Percentiles rank a stretch among this genome's conserved stretches.
Conservation (phyloP, 306 rosid species). For the Trifolium pratense region DNA sequence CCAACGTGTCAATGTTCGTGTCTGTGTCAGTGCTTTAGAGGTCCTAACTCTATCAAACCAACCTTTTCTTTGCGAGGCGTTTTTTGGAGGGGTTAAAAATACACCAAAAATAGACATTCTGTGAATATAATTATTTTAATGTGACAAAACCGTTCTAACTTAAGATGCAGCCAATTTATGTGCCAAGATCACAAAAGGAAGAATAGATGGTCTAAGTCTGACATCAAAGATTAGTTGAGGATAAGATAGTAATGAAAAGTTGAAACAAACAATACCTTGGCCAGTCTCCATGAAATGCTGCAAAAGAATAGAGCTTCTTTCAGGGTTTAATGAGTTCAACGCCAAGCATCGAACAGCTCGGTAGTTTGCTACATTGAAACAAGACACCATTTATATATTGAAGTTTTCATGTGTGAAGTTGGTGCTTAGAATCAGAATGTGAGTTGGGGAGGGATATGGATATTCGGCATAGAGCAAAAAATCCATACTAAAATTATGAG, state of each 20-base stretch:
- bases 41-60: conserved; percentile 26
- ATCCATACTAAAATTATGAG: conserved; percentile 25
- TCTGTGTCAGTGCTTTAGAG: neutral
- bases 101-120: conserved; percentile 9
- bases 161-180: conserved; percentile 8
- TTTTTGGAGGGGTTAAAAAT: neutral
- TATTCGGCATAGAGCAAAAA: neutral
- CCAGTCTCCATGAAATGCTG: conserved; percentile 69
- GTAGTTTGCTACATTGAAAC: conserved; percentile 72
- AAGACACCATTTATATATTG: conserved; percentile 4
- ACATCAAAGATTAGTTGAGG: neutral
- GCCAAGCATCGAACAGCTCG: conserved; percentile 86
- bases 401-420: neutral
- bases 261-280: conserved; percentile 61
- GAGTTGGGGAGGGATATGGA: neutral
- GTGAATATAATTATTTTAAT: conserved; percentile 8
- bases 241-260: conserved; percentile 32
- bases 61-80: neutral
- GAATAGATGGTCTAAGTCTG: neutral
- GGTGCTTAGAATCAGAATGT: no score
- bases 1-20: neutral
- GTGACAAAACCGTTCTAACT: conserved; percentile 15
- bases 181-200: conserved; percentile 4
- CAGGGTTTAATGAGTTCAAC: conserved; percentile 77
- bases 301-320: conserved; percentile 79